phyloP scores from a whole-genome alignment of 306 rosid species.

The Lupinus albus region DNA sequence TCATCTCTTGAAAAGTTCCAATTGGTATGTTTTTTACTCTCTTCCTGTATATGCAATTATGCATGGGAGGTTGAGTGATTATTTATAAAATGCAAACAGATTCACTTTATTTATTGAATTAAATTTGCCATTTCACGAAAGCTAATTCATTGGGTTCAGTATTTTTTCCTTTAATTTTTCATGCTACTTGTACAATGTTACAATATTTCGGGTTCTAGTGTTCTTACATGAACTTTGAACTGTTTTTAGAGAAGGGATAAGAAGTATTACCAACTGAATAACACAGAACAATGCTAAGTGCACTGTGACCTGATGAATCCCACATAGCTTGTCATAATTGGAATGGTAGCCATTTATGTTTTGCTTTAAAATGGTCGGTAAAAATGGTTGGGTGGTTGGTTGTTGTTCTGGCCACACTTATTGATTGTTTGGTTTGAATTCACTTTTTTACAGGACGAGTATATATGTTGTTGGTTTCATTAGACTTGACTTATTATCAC shows the following conservation, averaged over 20 bases:
- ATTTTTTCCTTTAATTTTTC: neutral
- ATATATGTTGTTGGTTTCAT: neutral
- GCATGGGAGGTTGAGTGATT: no score
- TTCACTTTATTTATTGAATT: no score
- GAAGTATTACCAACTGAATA: conserved; percentile 1
- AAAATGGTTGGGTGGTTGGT: neutral
- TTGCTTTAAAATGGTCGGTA: neutral
- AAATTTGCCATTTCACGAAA: no score
- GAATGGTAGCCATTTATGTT: neutral
- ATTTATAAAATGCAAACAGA: no score
- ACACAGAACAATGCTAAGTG: conserved; percentile 16
- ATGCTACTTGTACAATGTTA: conserved; percentile 3
- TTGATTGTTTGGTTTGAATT: neutral
- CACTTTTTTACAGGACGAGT: neutral
- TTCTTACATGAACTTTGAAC: conserved; percentile 19
- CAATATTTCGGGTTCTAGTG: neutral
- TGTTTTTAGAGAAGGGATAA: conserved; percentile 6
- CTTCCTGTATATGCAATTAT: no score
- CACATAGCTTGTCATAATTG: neutral
- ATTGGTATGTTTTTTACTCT: no score
- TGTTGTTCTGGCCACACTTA: neutral
- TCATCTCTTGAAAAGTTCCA: no score
- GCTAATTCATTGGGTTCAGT: no score
- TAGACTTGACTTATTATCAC: neutral
- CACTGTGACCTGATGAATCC: neutral